These are phyloP conservation scores for Breviolum minutum DNA, from an alignment of 73 alveolate species.

Conservation along the genomic window DNA sequence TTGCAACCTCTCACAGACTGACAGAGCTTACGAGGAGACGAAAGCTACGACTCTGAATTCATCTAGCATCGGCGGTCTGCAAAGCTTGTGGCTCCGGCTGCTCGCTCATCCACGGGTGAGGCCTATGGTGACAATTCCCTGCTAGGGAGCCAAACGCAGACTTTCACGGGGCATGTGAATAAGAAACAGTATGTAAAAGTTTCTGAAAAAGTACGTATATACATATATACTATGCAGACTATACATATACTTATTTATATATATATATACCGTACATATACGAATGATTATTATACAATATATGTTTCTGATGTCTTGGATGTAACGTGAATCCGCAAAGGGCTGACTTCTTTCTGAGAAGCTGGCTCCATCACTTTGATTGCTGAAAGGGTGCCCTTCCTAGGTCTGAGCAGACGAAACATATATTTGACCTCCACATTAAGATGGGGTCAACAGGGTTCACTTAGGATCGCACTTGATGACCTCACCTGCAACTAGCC, in stretches of 20 bases:
- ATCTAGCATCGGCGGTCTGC: background rate
- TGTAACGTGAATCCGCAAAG: too few relatives aligned
- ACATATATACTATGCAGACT: too few relatives aligned
- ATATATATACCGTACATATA: too few relatives aligned
- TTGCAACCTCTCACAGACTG: too few relatives aligned
- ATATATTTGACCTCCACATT: background rate
- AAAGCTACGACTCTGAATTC: background rate
- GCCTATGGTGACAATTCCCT: background rate
- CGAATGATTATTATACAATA: too few relatives aligned
- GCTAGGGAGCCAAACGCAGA: too few relatives aligned
- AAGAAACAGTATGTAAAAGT: too few relatives aligned
- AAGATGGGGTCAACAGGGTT: background rate
- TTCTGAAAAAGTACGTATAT: too few relatives aligned
- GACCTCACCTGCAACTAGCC: slow-evolving; percentile 10
- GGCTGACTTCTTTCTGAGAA: background rate
- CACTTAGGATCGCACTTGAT: background rate
- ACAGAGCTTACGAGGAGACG: too few relatives aligned
- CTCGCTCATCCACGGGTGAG: slow-evolving; percentile 18
- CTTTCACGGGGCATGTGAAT: too few relatives aligned
- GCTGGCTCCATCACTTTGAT: background rate
- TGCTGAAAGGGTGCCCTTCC: slow-evolving; percentile 14
- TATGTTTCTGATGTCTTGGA: too few relatives aligned
- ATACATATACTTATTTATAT: too few relatives aligned
- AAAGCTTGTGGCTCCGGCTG: slow-evolving; percentile 30
- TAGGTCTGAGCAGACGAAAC: background rate